These are phyloP conservation scores for Debaryomyces castellii DNA, from an alignment of 805 yeast genomes.

Conservation along the genomic window DNA sequence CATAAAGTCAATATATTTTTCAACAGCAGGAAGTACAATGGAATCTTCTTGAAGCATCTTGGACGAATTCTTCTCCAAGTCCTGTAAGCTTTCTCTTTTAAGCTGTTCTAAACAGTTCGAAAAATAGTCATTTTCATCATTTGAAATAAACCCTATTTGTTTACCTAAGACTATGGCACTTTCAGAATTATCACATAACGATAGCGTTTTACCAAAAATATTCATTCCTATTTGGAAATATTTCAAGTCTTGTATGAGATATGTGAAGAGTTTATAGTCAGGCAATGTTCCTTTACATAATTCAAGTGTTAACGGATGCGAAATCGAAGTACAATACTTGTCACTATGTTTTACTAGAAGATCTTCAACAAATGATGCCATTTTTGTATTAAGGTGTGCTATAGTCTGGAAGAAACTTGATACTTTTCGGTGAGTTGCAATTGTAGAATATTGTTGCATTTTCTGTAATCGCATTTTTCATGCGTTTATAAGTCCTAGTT, in stretches of 20 bases:
- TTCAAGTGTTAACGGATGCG: conserved; percentile 44
- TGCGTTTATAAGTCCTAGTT: conserved; percentile 1
- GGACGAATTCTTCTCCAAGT: conserved; percentile 20
- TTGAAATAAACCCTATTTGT: conserved; percentile 51
- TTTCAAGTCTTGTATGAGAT: conserved; percentile 48
- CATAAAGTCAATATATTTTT: conserved; percentile 35
- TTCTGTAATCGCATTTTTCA: background rate
- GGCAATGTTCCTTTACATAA: conserved; percentile 46
- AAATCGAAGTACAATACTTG: conserved; percentile 26
- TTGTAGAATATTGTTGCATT: background rate
- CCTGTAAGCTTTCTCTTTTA: conserved; percentile 12
- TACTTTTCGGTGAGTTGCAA: background rate
- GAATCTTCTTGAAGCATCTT: conserved; percentile 15
- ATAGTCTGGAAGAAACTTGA: background rate
- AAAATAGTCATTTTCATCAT: conserved; percentile 51
- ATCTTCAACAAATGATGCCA: conserved; percentile 8
- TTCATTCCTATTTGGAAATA: conserved; percentile 45
- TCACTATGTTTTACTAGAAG: conserved; percentile 12
- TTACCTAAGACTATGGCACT: conserved; percentile 44
- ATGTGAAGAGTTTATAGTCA: conserved; percentile 41
- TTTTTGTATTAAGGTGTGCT: background rate
- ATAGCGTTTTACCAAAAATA: conserved; percentile 43
- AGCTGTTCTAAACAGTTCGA: conserved; percentile 23
- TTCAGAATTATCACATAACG: conserved; percentile 38
- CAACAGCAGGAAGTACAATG: conserved; percentile 32